Base-by-base conservation (phyloP, 768 basidiomycete species). In the Leccinum olivaceopallidum region DNA sequence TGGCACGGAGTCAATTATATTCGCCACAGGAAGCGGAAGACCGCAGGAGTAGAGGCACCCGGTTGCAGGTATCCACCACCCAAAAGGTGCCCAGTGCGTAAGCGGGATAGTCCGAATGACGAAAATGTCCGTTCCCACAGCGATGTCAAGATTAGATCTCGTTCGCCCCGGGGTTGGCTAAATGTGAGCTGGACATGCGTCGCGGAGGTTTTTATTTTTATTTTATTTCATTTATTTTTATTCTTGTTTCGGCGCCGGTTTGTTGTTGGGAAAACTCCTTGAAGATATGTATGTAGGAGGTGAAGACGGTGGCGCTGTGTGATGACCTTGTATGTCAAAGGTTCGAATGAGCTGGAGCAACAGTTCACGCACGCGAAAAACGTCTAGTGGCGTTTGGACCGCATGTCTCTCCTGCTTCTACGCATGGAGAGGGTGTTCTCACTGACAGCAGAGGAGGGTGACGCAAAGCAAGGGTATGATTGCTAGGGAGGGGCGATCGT, bases 381-480 rank as follows among this genome's bases (percentile, higher is more conserved):
- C 60, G 67, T 52, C 67, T 60, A 64, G 71, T 74, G 73, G 71
- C 69, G 73, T 67, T 44, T 52, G 54, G 24, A 55, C 65, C 63
- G 56, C 64, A 66, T 70, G 66, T 61, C 44, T 16, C 2, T 24
- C 36, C 26, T 55, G 60, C 37, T 62, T 59, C 53, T 62, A 59
- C 49, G 49, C 58, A 42, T 37, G 57, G 62, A 10, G 57, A 36
- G 53, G 44, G 44, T 54, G 63, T 37, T 64, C 32, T 32, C 37
- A 34, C 58, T 60, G 56, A 48, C 28, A 12, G 44, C 44, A 22
- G 28, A 22, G 28, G 55, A 49, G 7, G 8, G 55, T 10, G 53
- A 37, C 53, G 28, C 14, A 36, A 53, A 37, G 5, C 34, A 54
- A 54, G 53, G 53, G 53, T 14, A 22, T 34, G 36, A n/a, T 54